Percentiles rank a stretch among this genome's conserved stretches.
Evolutionary conservation across 768 basidiomycete genomes (phyloP).

Genomic region (Candolleomyces eurysporus): DNA sequence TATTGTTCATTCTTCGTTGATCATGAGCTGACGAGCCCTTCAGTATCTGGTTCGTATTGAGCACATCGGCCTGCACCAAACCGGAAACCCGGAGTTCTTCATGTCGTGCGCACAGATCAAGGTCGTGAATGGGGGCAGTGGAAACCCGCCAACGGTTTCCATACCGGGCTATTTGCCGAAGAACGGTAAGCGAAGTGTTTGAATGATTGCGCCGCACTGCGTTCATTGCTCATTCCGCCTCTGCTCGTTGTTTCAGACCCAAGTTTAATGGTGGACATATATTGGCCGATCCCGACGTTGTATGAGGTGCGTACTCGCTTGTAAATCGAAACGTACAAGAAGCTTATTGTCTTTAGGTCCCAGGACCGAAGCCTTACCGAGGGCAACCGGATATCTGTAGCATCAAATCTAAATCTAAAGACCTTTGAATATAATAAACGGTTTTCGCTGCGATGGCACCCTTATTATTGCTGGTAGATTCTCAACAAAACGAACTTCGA

Average conservation of each 20-base stretch:
- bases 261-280: constrained; percentile 23
- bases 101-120: constrained; percentile 43
- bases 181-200: constrained; percentile 15
- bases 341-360: background rate
- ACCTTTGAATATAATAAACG: background rate
- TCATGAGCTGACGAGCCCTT: background rate
- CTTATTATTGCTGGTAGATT: background rate
- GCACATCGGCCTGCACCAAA: constrained; percentile 39
- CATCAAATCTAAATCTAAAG: constrained; percentile 3
- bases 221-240: background rate
- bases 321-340: background rate
- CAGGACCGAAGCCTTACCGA: constrained; percentile 7
- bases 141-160: constrained; percentile 37
- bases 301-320: constrained; percentile 17
- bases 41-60: constrained; percentile 40
- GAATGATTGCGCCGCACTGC: background rate
- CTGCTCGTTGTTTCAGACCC: constrained; percentile 14
- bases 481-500: background rate
- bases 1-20: background rate
- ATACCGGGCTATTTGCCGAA: constrained; percentile 39
- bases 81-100: constrained; percentile 42
- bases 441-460: background rate
- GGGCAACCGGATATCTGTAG: constrained; percentile 9
- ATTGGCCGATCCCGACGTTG: constrained; percentile 23
- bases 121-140: constrained; percentile 37